A percentile compares a stretch with the other conserved stretches of the same genome.
Conservation (phyloP, 2,329 filamentous ascomycete genomes). For the Nannizziopsis barbatae region DNA sequence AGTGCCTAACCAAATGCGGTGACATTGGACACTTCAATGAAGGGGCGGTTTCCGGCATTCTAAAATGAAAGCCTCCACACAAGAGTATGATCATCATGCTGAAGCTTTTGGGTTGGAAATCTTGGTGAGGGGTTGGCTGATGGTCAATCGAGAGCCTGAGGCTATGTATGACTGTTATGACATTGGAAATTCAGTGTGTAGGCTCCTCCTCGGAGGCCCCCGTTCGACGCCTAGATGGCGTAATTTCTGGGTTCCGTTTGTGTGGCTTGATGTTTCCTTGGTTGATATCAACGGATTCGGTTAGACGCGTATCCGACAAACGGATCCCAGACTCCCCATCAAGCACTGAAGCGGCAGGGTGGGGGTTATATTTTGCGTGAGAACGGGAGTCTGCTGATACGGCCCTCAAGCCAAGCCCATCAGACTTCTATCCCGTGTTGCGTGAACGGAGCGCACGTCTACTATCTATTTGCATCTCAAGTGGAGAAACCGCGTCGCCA, state of each 20-base stretch:
- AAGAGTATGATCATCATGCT: no score
- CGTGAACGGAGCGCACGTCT: background rate
- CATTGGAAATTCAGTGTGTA: no score
- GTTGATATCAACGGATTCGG: slow-evolving; percentile 5
- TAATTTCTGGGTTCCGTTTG: background rate
- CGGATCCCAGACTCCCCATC: background rate
- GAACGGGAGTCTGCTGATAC: background rate
- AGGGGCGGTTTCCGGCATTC: no score
- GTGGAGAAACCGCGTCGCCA: no score
- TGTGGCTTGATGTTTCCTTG: slow-evolving; percentile 4
- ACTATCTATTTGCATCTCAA: background rate
- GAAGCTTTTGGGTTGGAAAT: no score
- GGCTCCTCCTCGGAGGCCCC: background rate
- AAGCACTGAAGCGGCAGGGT: slow-evolving; percentile 4
- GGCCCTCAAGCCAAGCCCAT: background rate
- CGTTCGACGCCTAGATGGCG: background rate
- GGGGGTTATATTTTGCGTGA: background rate
- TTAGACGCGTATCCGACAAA: background rate
- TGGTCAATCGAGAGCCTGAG: no score
- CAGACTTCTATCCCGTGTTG: background rate
- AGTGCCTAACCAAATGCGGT: no score
- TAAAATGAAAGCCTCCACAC: no score
- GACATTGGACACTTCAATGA: no score
- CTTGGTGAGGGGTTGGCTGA: no score
- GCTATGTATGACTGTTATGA: no score